Evolutionary conservation across 768 basidiomycete species (phyloP).

Genomic region (Russula foetens): DNA sequence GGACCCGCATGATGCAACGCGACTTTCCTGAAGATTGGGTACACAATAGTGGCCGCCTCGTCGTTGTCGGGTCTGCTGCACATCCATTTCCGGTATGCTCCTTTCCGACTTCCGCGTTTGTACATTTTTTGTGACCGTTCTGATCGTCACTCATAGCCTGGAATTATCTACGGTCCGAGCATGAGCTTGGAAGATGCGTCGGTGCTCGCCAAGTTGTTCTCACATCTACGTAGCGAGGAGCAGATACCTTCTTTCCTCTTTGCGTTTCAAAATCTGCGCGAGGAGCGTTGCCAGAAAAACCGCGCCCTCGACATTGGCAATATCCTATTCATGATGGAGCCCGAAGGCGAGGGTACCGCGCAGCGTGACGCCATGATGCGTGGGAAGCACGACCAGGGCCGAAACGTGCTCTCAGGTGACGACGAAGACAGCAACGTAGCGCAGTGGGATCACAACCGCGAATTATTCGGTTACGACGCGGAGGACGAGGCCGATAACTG

Average conservation of each 20-base stretch:
- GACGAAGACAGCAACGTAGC: constrained; percentile 22
- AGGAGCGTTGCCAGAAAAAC: constrained; percentile 22
- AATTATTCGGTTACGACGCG: constrained; percentile 29
- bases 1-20: constrained; percentile 20
- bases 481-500: constrained; percentile 33
- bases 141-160: constrained; percentile 23
- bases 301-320: constrained; percentile 22
- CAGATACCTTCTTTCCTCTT: constrained; percentile 29
- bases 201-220: constrained; percentile 33
- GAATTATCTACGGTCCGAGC: constrained; percentile 27
- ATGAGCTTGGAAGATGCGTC: constrained; percentile 35
- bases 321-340: constrained; percentile 20
- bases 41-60: constrained; percentile 24
- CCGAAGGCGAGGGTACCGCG: constrained; percentile 18
- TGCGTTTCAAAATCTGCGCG: constrained; percentile 31
- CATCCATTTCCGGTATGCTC: constrained; percentile 30
- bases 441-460: constrained; percentile 27
- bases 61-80: constrained; percentile 31
- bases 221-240: constrained; percentile 25
- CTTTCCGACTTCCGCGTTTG: background rate
- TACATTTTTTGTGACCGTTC: background rate
- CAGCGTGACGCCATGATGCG: constrained; percentile 25
- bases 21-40: constrained; percentile 29
- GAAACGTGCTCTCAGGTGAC: constrained; percentile 19
- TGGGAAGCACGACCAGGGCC: constrained; percentile 17